Evolutionary conservation across 495 filamentous ascomycete genomes (phyloP), one percentile per base, ranked within the genome.

Genomic region (Pyronema omphalodes): DNA sequence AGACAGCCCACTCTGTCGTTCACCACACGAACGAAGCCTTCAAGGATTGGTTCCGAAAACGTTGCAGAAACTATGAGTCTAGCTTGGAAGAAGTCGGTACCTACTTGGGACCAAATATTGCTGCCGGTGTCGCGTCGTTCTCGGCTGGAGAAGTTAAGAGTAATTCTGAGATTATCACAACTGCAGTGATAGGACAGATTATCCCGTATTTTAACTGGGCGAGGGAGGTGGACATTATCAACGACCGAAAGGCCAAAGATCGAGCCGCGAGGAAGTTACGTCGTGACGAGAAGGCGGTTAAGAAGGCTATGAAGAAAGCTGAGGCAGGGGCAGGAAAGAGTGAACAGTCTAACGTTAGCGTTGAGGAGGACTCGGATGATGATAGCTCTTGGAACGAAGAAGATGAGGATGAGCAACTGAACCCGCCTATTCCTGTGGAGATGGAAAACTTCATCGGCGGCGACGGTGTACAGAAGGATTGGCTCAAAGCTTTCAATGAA

Each of bases 381-480:
- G 59, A 62, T 11, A 45, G 57, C 23, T 33, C 61, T 36, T 53
- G 19, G 15, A 51, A 54, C 8, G 63, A 56, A 9, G 9, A 40
- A 35, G 52, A 14, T 7, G 53, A 59, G 37, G 56, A 56, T 7
- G 53, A 47, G 18, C 55, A 62, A 37, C 58, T 60, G 34, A 63
- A 63, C 40, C 59, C 59, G 3, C 44, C 55, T 40, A 56, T 63
- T 35, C 60, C 60, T 6, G 55, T 63, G 18, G 58, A 59, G 33
- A 29, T 63, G 9, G 59, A 59, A 9, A 50, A 54, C 12, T 36
- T 56, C 19, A 54, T 58, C 0, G 54, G 61, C 29, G 45, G 15
- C 12, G 60, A 58, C 19, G 8, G 15, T 8, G 50, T 35, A 19
- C 50, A 52, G 8, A 11, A 34, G 29, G 60, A 63, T 11, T 63